Evolutionary conservation across 192 early-diverging fungal species (phyloP), one percentile per base, ranked within the genome.

Genomic region (Podila horticola): DNA sequence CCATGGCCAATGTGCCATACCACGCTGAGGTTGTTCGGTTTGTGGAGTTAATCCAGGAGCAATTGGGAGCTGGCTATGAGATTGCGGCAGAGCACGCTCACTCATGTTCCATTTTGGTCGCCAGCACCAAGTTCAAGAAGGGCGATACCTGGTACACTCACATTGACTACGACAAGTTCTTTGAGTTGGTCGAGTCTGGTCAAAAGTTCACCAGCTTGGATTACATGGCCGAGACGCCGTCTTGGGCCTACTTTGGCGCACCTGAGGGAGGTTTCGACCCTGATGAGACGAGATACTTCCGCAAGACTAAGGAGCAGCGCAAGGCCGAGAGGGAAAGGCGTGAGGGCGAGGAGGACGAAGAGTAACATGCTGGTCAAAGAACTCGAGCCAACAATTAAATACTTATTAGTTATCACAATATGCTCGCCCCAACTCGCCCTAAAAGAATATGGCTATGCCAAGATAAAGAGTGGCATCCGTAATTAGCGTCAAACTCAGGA

Each of bases 1-100:
- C 91, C 28, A 92, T 92, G 91, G 86, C 86, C 30, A 94, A 94
- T 65, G 92, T 93, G 29, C 88, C 88, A n/a, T 87, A 87, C 73
- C 91, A 93, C 65, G 81, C 84, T 20, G 92, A 93, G 72, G 92
- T 93, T 5, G 84, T 92, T 60, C 76, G 87, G 38, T 93, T 93
- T 81, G 87, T 86, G 66, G 74, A 90, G 60, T 69, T 88, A 33
- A 68, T 93, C n/a, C 82, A 82, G 49, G 84, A 74, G 28, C 73
- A 74, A 22, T 71, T 93, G 60, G 87, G 86, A 20, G 84, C 75
- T 30, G 87, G 89, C 34, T 94, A 94, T 70, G 93, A 91, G 69
- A 84, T 94, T 64, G 88, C 93, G 26, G 88, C 88, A 31, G 91
- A 91, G 50, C 93, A 94, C 82, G 84, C 87, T 31, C 93, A 94